Base-by-base conservation (phyloP, 208 protist genomes). In the Wallacemonas collosoma region DNA sequence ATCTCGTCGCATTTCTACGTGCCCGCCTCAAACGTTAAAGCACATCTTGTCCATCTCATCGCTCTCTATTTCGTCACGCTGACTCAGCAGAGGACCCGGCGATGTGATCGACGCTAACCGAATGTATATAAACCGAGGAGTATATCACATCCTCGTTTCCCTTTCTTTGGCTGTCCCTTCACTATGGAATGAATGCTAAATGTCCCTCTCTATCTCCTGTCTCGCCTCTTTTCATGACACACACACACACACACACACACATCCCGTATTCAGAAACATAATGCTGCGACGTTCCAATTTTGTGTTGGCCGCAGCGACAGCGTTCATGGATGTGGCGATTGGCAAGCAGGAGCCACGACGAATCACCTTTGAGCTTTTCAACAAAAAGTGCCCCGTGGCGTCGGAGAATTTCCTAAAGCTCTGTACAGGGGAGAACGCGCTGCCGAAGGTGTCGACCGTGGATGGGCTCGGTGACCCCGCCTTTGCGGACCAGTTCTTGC, bases 361-460 rank as follows among this genome's bases (percentile, higher is more conserved):
- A 43, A 85, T 97, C 38, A 79, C 79, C 47, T 92, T 93, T 55
- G 88, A 96, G 77, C 81, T 97, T 6, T 95, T 95, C 70, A 72
- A 62, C 48, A 81, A 90, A 50, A 84, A 81, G 67, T 93, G 85
- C 72, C 93, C 93, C 5, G 45, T 91, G 17, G 89, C 93, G 1
- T 76, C 72, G 1, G 87, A 95, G 55, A 97, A 97, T 76, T 97
- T 97, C 80, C 44, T 88, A 7, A 89, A 93, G 80, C 75, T 97
- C 36, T 97, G 93, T 79, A 97, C 80, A 5, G 93, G 93, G 4
- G 88, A 95, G 47, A 90, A 89, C 48, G 86, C 90, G n/a, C 71
- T 93, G 44, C 85, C 85, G 15, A 71, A 55, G 40, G 79, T 91
- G 15, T 72, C 86, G 36, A 90, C 78, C 54, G 75, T 79, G 1